These are phyloP conservation scores for Lachnum nothofagi DNA, from an alignment of 2,329 filamentous ascomycete genomes.

Conservation along the genomic window DNA sequence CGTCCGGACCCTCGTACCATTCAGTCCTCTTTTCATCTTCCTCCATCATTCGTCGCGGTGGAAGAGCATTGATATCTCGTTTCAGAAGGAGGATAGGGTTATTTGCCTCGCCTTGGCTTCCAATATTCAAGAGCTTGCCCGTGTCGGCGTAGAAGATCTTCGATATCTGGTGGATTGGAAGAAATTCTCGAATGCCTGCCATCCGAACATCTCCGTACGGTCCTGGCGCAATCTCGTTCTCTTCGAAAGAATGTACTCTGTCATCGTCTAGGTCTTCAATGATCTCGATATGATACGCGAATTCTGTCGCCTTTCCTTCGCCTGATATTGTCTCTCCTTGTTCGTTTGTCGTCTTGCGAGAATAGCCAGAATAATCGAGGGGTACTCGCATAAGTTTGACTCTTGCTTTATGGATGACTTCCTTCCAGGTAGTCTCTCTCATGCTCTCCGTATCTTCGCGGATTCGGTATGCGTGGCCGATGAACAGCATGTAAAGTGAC, in stretches of 20 bases:
- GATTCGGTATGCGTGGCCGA: slow-evolving; percentile 61
- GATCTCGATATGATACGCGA: slow-evolving; percentile 63
- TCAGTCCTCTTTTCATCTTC: slow-evolving; percentile 23
- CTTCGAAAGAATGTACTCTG: slow-evolving; percentile 61
- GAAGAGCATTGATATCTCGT: slow-evolving; percentile 60
- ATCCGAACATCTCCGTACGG: slow-evolving; percentile 55
- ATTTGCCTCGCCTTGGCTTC: slow-evolving; percentile 59
- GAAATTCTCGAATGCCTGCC: slow-evolving; percentile 61
- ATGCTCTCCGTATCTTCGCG: slow-evolving; percentile 28
- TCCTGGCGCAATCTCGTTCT: slow-evolving; percentile 46
- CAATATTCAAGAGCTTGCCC: slow-evolving; percentile 68
- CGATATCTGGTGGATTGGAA: slow-evolving; percentile 67
- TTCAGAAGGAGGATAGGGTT: slow-evolving; percentile 65
- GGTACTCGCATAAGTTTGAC: slow-evolving; percentile 57
- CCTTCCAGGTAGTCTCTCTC: slow-evolving; percentile 72
- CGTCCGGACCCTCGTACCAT: slow-evolving; percentile 18
- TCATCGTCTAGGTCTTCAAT: slow-evolving; percentile 68
- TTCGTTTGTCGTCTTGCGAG: slow-evolving; percentile 10
- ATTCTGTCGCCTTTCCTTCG: slow-evolving; percentile 43
- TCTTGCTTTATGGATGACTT: slow-evolving; percentile 88
- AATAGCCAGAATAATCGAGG: slow-evolving; percentile 10
- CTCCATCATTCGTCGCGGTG: slow-evolving; percentile 62
- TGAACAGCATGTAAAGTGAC: slow-evolving; percentile 92
- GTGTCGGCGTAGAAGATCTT: slow-evolving; percentile 77
- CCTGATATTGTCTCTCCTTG: slow-evolving; percentile 34